Percentiles rank a stretch among this genome's conserved stretches.
Evolutionary conservation across 148 eudicot genomes (phyloP).

Genomic region (Dianthus caryophyllus): DNA sequence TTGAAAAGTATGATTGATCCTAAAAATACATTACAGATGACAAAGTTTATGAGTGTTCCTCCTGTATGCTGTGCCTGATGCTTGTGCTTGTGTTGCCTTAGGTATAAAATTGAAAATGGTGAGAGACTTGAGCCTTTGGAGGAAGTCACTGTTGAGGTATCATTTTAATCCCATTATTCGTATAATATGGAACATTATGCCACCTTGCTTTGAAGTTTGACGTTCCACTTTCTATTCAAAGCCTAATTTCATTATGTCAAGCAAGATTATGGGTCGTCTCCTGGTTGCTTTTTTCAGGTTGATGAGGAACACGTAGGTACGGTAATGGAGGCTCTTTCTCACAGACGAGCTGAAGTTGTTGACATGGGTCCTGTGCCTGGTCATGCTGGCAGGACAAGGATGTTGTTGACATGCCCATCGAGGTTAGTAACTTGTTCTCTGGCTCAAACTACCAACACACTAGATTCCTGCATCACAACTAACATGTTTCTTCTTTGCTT

Average conservation of each 20-base stretch:
- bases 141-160: slow-evolving; percentile 98
- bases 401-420: slow-evolving; percentile 85
- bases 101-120: slow-evolving; percentile 78
- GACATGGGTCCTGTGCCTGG: slow-evolving; percentile 98
- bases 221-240: background rate
- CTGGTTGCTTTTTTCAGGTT: slow-evolving; percentile 38
- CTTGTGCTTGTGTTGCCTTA: slow-evolving; percentile 22
- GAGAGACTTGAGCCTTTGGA: slow-evolving; percentile 88
- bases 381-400: slow-evolving; percentile 71
- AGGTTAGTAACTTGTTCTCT: slow-evolving; percentile 36
- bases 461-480: too few species aligned
- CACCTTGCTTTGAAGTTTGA: too few species aligned
- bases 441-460: too few species aligned
- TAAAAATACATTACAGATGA: too few species aligned
- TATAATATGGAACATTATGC: background rate
- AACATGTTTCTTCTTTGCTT: too few species aligned
- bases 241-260: background rate
- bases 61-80: background rate
- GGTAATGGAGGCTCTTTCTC: slow-evolving; percentile 93
- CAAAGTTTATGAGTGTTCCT: background rate
- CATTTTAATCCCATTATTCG: background rate
- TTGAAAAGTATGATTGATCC: too few species aligned
- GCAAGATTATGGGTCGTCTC: background rate
- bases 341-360: slow-evolving; percentile 75
- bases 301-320: slow-evolving; percentile 91